Percentiles rank a stretch among this genome's conserved stretches.
Conservation (phyloP, 1,284 basidiomycete species). For the Sanghuangporus sanghuang region DNA sequence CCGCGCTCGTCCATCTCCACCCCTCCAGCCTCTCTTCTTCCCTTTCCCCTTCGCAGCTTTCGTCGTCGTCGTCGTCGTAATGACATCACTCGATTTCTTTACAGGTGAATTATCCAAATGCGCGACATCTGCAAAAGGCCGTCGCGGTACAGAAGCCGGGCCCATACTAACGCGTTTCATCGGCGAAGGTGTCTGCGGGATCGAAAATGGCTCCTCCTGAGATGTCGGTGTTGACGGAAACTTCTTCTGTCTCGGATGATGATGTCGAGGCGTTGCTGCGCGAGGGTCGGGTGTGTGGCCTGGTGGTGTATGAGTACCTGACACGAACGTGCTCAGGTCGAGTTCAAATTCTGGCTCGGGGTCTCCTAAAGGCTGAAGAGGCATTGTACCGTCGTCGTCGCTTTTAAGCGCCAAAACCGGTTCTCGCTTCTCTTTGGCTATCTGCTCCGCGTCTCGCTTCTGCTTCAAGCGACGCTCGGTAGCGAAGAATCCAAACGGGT, state of each 20-base stretch:
- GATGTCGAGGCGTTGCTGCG: neutral
- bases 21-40: neutral
- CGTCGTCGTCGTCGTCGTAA: neutral
- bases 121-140: neutral
- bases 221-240: neutral
- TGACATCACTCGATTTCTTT: neutral
- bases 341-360: neutral
- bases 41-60: neutral
- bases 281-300: neutral
- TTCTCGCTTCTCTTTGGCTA: neutral
- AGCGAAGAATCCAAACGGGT: constrained; percentile 15
- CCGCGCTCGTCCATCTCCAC: neutral
- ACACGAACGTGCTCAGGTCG: neutral
- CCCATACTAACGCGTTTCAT: neutral
- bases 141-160: neutral
- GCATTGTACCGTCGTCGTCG: neutral
- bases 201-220: neutral
- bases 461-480: constrained; percentile 5
- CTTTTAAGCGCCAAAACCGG: neutral
- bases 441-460: neutral
- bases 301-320: neutral
- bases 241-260: neutral
- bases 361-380: neutral
- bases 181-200: constrained; percentile 10
- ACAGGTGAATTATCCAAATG: neutral